phyloP scores from a whole-genome alignment of 228 moss, liverwort and hornwort genomes.

The Sphagnum fallax region DNA sequence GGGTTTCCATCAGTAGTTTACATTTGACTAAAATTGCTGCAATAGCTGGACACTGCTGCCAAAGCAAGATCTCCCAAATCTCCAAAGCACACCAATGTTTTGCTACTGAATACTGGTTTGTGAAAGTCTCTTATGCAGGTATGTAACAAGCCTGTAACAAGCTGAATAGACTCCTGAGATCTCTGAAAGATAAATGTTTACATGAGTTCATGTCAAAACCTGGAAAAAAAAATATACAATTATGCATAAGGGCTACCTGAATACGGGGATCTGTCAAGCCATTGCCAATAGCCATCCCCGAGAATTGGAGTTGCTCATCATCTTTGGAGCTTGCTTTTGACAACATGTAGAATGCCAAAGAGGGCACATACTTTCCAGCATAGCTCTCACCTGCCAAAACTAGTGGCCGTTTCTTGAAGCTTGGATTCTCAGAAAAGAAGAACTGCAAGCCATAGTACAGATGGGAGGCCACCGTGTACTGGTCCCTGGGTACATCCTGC shows the following conservation, averaged over 20 bases:
- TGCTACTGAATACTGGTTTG: too few species aligned
- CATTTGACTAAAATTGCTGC: neutral
- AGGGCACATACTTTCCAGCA: constrained; percentile 88
- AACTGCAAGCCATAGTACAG: constrained; percentile 59
- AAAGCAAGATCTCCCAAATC: too few species aligned
- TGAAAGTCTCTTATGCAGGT: too few species aligned
- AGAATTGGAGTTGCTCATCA: constrained; percentile 42
- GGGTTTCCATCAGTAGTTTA: neutral
- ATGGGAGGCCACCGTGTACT: constrained; percentile 58
- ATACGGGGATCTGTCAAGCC: constrained; percentile 86
- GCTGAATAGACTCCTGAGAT: too few species aligned
- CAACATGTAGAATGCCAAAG: constrained; percentile 73
- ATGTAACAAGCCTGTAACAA: too few species aligned
- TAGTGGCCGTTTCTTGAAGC: constrained; percentile 63
- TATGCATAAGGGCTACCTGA: constrained; percentile 31
- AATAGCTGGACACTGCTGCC: neutral
- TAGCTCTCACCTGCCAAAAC: constrained; percentile 93
- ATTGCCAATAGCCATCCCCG: constrained; percentile 87
- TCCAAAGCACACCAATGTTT: too few species aligned
- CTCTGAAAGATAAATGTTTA: too few species aligned
- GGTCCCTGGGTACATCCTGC: constrained; percentile 67
- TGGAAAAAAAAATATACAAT: too few species aligned
- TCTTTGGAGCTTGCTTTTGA: constrained; percentile 16
- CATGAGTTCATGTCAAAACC: too few species aligned
- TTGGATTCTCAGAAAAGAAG: constrained; percentile 47